Conservation (phyloP, 305 asterid species). For the Ajuga reptans region DNA sequence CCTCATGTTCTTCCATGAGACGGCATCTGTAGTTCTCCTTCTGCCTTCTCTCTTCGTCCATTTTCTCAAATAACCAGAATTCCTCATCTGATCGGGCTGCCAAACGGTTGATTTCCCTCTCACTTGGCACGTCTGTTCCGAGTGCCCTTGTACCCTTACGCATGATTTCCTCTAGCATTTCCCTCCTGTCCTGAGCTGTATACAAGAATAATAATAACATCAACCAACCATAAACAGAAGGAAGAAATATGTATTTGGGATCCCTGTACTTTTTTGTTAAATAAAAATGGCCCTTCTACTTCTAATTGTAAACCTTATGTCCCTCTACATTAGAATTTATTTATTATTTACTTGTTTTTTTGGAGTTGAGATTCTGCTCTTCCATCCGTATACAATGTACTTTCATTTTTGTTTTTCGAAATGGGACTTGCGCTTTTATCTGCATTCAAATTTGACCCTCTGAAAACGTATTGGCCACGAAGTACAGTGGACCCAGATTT, state of each 20-base stretch:
- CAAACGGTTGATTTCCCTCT: slow-evolving; percentile 87
- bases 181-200: slow-evolving; percentile 96
- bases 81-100: slow-evolving; percentile 97
- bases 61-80: slow-evolving; percentile 86
- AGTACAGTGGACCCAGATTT: background rate
- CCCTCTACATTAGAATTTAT: too few species aligned
- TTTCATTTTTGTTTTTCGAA: too few species aligned
- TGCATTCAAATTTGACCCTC: background rate
- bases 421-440: too few species aligned
- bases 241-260: background rate
- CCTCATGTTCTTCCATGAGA: slow-evolving; percentile 95
- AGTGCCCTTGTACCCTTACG: slow-evolving; percentile 82
- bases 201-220: slow-evolving; percentile 17
- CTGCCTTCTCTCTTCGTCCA: slow-evolving; percentile 90
- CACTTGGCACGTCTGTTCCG: slow-evolving; percentile 94
- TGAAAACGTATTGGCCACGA: background rate
- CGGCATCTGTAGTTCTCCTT: slow-evolving; percentile 81
- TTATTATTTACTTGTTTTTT: too few species aligned
- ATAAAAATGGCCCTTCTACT: too few species aligned
- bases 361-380: too few species aligned
- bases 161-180: slow-evolving; percentile 92
- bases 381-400: too few species aligned
- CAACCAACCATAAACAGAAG: slow-evolving; percentile 4
- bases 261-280: background rate
- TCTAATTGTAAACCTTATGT: too few species aligned